Percentiles rank a stretch among this genome's conserved stretches.
Conservation (phyloP, 139 green algal species). For the Asterochloris erici region DNA sequence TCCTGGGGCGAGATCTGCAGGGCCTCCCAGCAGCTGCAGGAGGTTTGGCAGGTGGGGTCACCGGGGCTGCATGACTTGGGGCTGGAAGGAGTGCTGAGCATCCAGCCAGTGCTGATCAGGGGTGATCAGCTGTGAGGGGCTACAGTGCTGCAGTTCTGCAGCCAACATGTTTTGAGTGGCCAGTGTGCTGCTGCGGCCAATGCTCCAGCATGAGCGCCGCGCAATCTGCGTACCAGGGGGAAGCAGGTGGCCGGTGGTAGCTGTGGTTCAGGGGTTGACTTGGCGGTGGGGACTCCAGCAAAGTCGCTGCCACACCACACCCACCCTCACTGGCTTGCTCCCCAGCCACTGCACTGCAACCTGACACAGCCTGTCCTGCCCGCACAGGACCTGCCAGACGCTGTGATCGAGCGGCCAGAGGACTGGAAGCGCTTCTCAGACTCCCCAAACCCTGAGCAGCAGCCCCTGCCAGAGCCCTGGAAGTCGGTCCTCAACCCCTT, state of each 20-base stretch:
- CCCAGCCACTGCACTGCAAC: neutral
- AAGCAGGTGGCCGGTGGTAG: too few relatives aligned
- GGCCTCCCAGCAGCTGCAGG: conserved; percentile 5
- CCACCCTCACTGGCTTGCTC: too few relatives aligned
- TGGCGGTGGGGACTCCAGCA: too few relatives aligned
- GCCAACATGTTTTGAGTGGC: too few relatives aligned
- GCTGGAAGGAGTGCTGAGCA: neutral
- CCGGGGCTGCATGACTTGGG: neutral
- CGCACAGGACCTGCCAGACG: conserved; percentile 22
- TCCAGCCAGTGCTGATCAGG: neutral
- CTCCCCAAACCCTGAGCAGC: conserved; percentile 31
- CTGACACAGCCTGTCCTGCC: neutral
- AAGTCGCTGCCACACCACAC: too few relatives aligned
- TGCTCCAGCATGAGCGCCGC: too few relatives aligned
- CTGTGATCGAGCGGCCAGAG: conserved; percentile 21
- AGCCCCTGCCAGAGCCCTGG: conserved; percentile 53
- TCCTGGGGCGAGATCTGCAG: conserved; percentile 44
- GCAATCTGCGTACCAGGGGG: too few relatives aligned
- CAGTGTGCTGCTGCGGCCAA: too few relatives aligned
- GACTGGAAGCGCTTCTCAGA: conserved; percentile 37
- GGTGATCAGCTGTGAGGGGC: too few relatives aligned
- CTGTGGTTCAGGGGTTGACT: too few relatives aligned
- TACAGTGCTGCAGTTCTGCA: too few relatives aligned
- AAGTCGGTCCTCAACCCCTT: conserved; percentile 49
- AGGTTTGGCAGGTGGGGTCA: conserved; percentile 4